Base-by-base conservation (phyloP, 1,139 yeast species). In the Kazachstania sp. region DNA sequence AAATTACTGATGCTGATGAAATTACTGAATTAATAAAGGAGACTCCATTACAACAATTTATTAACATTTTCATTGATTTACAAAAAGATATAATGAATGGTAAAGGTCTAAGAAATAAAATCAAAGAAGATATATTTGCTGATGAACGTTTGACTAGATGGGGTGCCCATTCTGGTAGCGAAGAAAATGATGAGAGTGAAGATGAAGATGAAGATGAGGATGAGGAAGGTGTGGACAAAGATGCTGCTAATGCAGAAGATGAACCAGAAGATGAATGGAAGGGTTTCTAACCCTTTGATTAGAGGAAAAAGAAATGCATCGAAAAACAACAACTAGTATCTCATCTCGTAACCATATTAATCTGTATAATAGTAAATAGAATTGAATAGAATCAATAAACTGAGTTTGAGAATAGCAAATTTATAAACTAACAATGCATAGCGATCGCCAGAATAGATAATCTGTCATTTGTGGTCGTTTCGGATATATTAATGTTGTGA, bases 101-200 rank as follows among this genome's bases (percentile, higher is more conserved):
- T 59, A 86, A 83, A 67, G 77, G 86, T 1, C 69, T 88, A 51
- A 78, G 87, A 62, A 71, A 74, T 48, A 81, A 79, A 58, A 81
- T 84, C 51, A 72, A 70, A 54, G 79, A 76, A 41, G 94, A 86
- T 41, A 74, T 90, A 1, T 68, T 86, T 47, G 70, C 70, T 1
- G 95, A 88, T 62, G 67, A 70, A 35, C 74, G 94, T 59, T 71
- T 87, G 49, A 65, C 65, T 35, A 71, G 71, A 37, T 86, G 95
- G 95, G 84, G 81, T 7, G 71, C 81, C 9, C 7, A 69, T 3
- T 57, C 46, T n/a, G 2, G 29, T 16, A 56, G 54, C 8, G 63
- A 56, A 15, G 61, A 57, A 23, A 58, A 54, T n/a, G 64, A 54
- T 23, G 26, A 19, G 2, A 40, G 57, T n/a, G n/a, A n/a, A n/a